Percentiles rank a stretch among this genome's conserved stretches.
Evolutionary conservation across 495 filamentous ascomycete species (phyloP).

Genomic region (Talaromyces proteolyticus): DNA sequence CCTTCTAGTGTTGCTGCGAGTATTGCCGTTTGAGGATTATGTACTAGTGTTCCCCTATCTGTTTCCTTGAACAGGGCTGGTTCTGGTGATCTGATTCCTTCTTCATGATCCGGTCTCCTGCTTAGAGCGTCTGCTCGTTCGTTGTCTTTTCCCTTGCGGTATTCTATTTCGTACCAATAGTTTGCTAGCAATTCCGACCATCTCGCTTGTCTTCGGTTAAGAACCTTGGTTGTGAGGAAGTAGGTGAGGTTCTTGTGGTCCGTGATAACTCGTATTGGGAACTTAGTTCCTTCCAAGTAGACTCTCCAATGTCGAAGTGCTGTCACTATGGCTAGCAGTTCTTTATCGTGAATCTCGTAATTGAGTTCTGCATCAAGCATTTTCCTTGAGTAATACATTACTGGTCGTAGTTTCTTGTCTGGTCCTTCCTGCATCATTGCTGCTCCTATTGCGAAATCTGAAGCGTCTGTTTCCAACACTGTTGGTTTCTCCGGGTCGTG

Average conservation of each 20-base stretch:
- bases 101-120: conserved; percentile 8
- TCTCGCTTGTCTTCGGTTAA: background rate
- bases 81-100: conserved; percentile 14
- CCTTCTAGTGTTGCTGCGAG: conserved; percentile 7
- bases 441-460: conserved; percentile 1
- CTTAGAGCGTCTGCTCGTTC: conserved; percentile 8
- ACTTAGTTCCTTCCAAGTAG: background rate
- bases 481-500: conserved; percentile 7
- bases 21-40: conserved; percentile 13
- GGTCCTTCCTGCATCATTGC: background rate
- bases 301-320: background rate
- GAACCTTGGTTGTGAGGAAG: background rate
- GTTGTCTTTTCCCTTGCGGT: conserved; percentile 18
- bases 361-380: background rate
- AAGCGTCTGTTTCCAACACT: conserved; percentile 9
- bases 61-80: conserved; percentile 10
- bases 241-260: background rate
- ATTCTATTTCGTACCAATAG: conserved; percentile 7
- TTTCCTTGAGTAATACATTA: background rate
- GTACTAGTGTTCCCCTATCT: conserved; percentile 4
- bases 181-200: background rate
- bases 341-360: background rate
- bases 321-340: background rate
- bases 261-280: background rate
- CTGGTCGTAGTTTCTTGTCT: background rate